A percentile compares a stretch with the other conserved stretches of the same genome.
Evolutionary conservation across 805 yeast genomes (phyloP).

Genomic region (Suhomyces prunicola): DNA sequence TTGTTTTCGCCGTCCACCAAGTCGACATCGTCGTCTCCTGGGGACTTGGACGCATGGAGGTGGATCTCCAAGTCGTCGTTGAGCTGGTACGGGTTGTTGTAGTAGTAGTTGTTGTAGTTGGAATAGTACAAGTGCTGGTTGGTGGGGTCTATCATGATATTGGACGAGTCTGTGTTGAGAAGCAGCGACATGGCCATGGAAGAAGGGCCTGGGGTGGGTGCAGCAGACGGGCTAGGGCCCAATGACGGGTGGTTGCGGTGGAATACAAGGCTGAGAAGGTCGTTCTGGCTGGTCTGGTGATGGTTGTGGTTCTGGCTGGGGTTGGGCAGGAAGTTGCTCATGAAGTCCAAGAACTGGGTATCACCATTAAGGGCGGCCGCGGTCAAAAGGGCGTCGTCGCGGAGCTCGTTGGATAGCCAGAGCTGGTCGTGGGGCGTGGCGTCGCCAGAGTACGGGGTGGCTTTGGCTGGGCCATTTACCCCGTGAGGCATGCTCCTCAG

Average conservation of each 20-base stretch:
- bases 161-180: slow-evolving; percentile 10
- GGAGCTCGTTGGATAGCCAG: slow-evolving; percentile 68
- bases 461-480: background rate
- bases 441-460: background rate
- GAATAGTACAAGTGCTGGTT: slow-evolving; percentile 38
- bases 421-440: slow-evolving; percentile 45
- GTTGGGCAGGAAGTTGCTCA: slow-evolving; percentile 23
- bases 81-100: slow-evolving; percentile 37
- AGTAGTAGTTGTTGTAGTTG: slow-evolving; percentile 36
- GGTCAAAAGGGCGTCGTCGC: slow-evolving; percentile 70
- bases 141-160: slow-evolving; percentile 26
- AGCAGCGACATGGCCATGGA: slow-evolving; percentile 15
- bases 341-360: slow-evolving; percentile 54
- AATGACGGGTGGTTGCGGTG: slow-evolving; percentile 49
- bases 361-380: slow-evolving; percentile 69
- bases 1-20: slow-evolving; percentile 31
- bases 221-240: slow-evolving; percentile 24
- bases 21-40: slow-evolving; percentile 24
- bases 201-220: background rate
- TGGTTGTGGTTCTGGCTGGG: slow-evolving; percentile 4
- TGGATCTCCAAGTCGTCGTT: slow-evolving; percentile 41
- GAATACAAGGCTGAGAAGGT: slow-evolving; percentile 51
- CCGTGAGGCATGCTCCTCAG: background rate
- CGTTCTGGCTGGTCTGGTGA: slow-evolving; percentile 32
- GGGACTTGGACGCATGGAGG: slow-evolving; percentile 36